Evolutionary conservation across 768 basidiomycete species (phyloP).

Genomic region (Boletus eberwhitei): DNA sequence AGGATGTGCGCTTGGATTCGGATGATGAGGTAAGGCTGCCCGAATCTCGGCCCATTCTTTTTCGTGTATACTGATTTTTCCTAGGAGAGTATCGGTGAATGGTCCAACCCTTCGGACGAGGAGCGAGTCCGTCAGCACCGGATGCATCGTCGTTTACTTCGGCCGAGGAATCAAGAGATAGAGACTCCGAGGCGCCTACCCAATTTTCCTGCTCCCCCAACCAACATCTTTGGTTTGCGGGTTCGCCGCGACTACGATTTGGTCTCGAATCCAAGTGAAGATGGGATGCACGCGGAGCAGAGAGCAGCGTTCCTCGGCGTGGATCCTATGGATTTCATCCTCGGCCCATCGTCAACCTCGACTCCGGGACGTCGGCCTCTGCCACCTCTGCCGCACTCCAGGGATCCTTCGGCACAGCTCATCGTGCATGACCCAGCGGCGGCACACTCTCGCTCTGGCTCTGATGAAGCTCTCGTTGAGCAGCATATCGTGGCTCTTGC

Average conservation of each 20-base stretch:
- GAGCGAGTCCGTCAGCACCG: slow-evolving; percentile 73
- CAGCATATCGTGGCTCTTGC: slow-evolving; percentile 15
- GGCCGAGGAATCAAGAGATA: slow-evolving; percentile 41
- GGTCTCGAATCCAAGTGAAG: slow-evolving; percentile 86
- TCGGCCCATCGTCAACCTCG: slow-evolving; percentile 44
- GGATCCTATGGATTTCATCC: slow-evolving; percentile 42
- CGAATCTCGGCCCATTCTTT: not conserved
- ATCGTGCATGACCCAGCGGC: slow-evolving; percentile 58
- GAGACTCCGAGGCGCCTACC: slow-evolving; percentile 73
- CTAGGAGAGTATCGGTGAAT: slow-evolving; percentile 78
- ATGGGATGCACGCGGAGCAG: slow-evolving; percentile 41
- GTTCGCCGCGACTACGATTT: slow-evolving; percentile 58
- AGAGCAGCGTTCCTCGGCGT: slow-evolving; percentile 44
- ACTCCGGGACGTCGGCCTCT: slow-evolving; percentile 47
- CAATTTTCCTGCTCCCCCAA: slow-evolving; percentile 76
- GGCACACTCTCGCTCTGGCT: slow-evolving; percentile 56
- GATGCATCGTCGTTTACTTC: slow-evolving; percentile 58
- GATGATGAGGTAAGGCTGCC: slow-evolving; percentile 61
- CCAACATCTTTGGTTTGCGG: slow-evolving; percentile 42
- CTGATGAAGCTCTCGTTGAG: slow-evolving; percentile 39
- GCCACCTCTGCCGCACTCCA: slow-evolving; percentile 63
- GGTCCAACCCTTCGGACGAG: slow-evolving; percentile 89
- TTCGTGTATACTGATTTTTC: slow-evolving; percentile 7
- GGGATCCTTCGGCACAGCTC: slow-evolving; percentile 58
- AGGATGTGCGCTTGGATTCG: slow-evolving; percentile 58